These are phyloP conservation scores for Helicocarpus griseus DNA, from an alignment of 2,329 filamentous ascomycete species.

Conservation along the genomic window DNA sequence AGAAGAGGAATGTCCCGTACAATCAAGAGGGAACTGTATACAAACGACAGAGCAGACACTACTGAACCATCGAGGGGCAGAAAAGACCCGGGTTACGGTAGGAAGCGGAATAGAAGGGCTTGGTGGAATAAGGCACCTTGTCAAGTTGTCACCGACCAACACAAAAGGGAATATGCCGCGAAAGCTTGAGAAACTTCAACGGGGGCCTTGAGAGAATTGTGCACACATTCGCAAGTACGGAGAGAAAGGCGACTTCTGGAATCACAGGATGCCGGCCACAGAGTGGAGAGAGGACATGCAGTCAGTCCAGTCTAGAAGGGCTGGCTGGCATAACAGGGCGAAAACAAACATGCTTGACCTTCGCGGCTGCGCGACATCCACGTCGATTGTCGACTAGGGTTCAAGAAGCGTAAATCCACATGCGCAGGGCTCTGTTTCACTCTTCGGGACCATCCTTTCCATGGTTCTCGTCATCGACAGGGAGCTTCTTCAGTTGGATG, in stretches of 20 bases:
- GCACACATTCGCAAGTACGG: neutral
- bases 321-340: neutral
- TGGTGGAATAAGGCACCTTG: neutral
- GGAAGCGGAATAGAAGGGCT: neutral
- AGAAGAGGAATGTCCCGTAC: neutral
- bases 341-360: neutral
- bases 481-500: neutral
- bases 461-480: neutral
- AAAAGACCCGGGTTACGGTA: neutral
- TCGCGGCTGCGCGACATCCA: neutral
- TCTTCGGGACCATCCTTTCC: neutral
- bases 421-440: constrained; percentile 5
- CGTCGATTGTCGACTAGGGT: constrained; percentile 2
- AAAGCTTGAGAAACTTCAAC: neutral
- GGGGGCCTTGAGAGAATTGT: neutral
- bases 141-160: neutral
- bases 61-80: neutral
- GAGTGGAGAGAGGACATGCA: neutral
- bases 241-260: neutral
- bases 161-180: neutral
- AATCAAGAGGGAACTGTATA: neutral
- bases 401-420: constrained; percentile 1
- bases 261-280: neutral
- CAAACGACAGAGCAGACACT: neutral
- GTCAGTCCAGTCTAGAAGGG: neutral